Evolutionary conservation across 2,329 filamentous ascomycete species (phyloP).

Genomic region (Neonectria ditissima): DNA sequence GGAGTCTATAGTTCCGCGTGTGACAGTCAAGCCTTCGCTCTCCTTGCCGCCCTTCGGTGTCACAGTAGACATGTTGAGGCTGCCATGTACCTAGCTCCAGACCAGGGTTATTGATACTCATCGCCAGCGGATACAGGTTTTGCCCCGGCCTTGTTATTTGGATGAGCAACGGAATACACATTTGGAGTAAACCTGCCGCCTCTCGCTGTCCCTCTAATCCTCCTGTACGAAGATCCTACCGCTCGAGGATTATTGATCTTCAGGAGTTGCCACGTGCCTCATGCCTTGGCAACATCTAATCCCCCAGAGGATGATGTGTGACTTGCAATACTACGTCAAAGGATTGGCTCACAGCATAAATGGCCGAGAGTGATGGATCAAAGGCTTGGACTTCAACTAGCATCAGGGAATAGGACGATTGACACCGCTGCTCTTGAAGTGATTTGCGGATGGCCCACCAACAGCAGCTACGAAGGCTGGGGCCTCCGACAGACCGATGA

Average conservation of each 20-base stretch:
- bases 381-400: neutral
- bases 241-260: constrained; percentile 8
- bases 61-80: neutral
- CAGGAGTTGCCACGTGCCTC: constrained; percentile 9
- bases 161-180: constrained; percentile 2
- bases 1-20: neutral
- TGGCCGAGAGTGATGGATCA: neutral
- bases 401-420: neutral
- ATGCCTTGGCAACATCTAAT: neutral
- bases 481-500: constrained; percentile 9
- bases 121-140: neutral
- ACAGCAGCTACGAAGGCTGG: neutral
- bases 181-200: neutral
- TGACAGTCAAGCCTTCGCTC: neutral
- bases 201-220: neutral
- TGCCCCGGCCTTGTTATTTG: constrained; percentile 9
- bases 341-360: neutral
- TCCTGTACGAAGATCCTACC: neutral
- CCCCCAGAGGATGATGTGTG: neutral
- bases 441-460: constrained; percentile 2
- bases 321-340: neutral
- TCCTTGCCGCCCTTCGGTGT: neutral
- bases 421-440: neutral
- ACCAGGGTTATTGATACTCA: neutral
- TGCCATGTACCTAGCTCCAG: neutral